A percentile compares a stretch with the other conserved stretches of the same genome.
Conservation (phyloP, 108 stramenopile genomes). For the Skeletonema potamos region DNA sequence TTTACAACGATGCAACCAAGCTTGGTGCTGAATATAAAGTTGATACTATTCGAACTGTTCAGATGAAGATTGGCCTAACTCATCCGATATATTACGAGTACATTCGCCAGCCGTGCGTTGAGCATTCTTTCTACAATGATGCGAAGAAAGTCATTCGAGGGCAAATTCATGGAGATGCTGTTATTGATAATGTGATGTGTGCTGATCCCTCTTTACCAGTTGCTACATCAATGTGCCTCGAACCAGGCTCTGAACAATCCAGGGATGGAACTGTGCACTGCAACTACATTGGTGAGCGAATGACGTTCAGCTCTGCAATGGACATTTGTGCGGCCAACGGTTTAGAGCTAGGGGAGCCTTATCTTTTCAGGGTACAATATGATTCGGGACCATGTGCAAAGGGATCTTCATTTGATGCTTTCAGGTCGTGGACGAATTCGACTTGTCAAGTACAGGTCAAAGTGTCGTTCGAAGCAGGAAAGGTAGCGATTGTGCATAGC, state of each 20-base stretch:
- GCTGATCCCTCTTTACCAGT: constrained; percentile 28
- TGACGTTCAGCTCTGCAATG: constrained; percentile 22
- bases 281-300: constrained; percentile 13
- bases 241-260: background rate
- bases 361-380: background rate
- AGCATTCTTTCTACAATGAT: constrained; percentile 50
- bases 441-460: constrained; percentile 20
- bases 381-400: constrained; percentile 6
- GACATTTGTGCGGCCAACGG: constrained; percentile 11
- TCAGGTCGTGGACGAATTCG: constrained; percentile 31
- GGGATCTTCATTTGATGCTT: constrained; percentile 6
- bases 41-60: constrained; percentile 47
- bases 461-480: constrained; percentile 35
- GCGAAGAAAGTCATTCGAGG: constrained; percentile 32
- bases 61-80: constrained; percentile 21
- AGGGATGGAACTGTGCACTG: background rate
- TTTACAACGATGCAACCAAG: constrained; percentile 18
- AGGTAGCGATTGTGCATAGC: constrained; percentile 54
- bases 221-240: constrained; percentile 29
- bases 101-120: constrained; percentile 49
- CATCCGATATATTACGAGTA: constrained; percentile 56
- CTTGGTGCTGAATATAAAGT: constrained; percentile 48
- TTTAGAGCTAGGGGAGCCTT: constrained; percentile 10
- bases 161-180: background rate
- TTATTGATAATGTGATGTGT: constrained; percentile 21